These are phyloP conservation scores for Calonectria hongkongensis DNA, from an alignment of 2,329 filamentous ascomycete species.

Conservation along the genomic window DNA sequence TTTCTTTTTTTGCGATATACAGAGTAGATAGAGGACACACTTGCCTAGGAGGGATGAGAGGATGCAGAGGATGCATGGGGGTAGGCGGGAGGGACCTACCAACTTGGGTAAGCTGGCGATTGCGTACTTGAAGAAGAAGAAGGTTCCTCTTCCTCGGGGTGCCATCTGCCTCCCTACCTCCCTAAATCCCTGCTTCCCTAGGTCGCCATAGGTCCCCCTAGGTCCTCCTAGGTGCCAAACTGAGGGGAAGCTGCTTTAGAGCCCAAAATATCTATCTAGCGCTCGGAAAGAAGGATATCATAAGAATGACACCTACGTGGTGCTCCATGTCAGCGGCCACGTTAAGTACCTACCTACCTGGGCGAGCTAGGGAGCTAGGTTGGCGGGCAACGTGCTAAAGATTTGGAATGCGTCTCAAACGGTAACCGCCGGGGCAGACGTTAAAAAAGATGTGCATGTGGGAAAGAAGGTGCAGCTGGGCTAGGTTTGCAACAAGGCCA, in stretches of 20 bases:
- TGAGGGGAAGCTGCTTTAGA: slow-evolving; percentile 10
- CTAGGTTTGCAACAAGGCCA: slow-evolving; percentile 21
- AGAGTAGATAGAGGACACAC: background rate
- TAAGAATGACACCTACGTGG: background rate
- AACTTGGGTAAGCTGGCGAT: background rate
- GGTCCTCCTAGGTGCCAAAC: background rate
- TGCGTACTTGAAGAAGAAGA: slow-evolving; percentile 1
- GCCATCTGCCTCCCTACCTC: background rate
- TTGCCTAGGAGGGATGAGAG: slow-evolving; percentile 2
- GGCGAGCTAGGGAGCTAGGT: slow-evolving; percentile 13
- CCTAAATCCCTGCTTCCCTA: background rate
- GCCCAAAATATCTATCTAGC: background rate
- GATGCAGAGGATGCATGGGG: background rate
- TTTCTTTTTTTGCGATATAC: background rate
- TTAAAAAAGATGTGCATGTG: slow-evolving; percentile 25
- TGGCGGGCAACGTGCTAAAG: slow-evolving; percentile 9
- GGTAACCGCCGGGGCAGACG: slow-evolving; percentile 21
- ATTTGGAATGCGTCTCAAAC: slow-evolving; percentile 21
- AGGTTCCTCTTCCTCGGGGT: slow-evolving; percentile 10
- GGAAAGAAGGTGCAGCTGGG: slow-evolving; percentile 25
- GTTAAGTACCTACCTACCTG: slow-evolving; percentile 24
- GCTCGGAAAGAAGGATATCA: slow-evolving; percentile 25
- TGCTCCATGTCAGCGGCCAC: slow-evolving; percentile 19
- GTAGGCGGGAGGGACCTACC: slow-evolving; percentile 15
- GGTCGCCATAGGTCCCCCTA: background rate